These are phyloP conservation scores for Ustilago loliicola DNA, from an alignment of 1,284 basidiomycete genomes.

Conservation along the genomic window DNA sequence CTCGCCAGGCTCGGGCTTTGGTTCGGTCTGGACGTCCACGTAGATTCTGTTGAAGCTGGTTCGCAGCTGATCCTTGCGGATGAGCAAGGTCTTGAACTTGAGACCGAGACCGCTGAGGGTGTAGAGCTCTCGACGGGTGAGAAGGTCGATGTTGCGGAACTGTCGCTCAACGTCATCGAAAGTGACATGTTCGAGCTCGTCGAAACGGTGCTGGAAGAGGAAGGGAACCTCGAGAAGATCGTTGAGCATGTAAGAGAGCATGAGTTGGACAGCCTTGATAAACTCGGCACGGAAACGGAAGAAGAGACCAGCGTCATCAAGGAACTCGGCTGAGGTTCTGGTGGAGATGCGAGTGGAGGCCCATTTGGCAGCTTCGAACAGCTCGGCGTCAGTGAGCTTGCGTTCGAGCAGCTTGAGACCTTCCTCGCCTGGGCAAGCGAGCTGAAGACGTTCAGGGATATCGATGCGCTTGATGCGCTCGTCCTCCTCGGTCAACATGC, in stretches of 20 bases:
- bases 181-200: conserved; percentile 83
- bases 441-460: conserved; percentile 95
- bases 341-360: conserved; percentile 85
- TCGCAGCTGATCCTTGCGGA: conserved; percentile 63
- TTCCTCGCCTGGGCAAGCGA: conserved; percentile 77
- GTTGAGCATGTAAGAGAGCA: conserved; percentile 86
- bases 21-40: conserved; percentile 73
- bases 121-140: conserved; percentile 63
- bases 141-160: conserved; percentile 56
- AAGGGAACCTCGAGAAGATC: conserved; percentile 92
- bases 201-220: conserved; percentile 92
- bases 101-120: conserved; percentile 79
- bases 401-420: conserved; percentile 76
- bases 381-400: conserved; percentile 77
- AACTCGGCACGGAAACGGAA: conserved; percentile 79
- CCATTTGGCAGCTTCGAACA: conserved; percentile 88
- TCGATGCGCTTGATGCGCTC: conserved; percentile 88
- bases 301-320: conserved; percentile 75
- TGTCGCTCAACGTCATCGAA: conserved; percentile 38
- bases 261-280: conserved; percentile 83
- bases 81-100: conserved; percentile 66
- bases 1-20: conserved; percentile 77
- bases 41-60: conserved; percentile 58
- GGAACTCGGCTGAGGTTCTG: conserved; percentile 76
- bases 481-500: conserved; percentile 93